Conservation (phyloP, 1,284 basidiomycete species). For the Tilletia setariae region DNA sequence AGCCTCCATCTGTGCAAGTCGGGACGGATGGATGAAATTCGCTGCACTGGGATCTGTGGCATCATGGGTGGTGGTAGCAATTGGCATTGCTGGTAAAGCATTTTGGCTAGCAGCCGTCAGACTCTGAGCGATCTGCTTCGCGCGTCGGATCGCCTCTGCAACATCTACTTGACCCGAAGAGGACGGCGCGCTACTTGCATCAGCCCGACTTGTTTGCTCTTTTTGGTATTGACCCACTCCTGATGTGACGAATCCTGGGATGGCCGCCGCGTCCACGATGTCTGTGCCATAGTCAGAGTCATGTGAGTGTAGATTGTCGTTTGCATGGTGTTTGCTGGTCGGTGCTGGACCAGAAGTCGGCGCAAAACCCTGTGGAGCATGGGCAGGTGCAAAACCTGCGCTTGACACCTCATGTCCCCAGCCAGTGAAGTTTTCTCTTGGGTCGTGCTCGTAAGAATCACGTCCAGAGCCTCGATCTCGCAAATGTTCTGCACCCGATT, state of each 20-base stretch:
- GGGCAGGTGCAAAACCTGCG: too few relatives aligned
- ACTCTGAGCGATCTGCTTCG: constrained; percentile 2
- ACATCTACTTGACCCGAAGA: neutral
- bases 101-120: neutral
- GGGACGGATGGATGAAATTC: neutral
- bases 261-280: too few relatives aligned
- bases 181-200: neutral
- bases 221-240: neutral
- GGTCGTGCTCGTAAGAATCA: too few relatives aligned
- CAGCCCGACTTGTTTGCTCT: neutral
- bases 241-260: neutral
- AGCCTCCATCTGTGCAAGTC: neutral
- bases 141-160: neutral
- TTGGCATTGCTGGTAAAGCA: neutral
- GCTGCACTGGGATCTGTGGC: neutral
- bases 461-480: too few relatives aligned
- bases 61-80: neutral
- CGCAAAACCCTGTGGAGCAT: too few relatives aligned
- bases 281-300: too few relatives aligned
- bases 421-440: too few relatives aligned
- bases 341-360: too few relatives aligned
- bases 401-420: too few relatives aligned
- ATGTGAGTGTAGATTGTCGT: too few relatives aligned
- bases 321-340: too few relatives aligned
- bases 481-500: neutral